Percentiles rank a stretch among this genome's conserved stretches.
phyloP scores from a whole-genome alignment of 768 basidiomycete genomes.

The Mycena indigotica region DNA sequence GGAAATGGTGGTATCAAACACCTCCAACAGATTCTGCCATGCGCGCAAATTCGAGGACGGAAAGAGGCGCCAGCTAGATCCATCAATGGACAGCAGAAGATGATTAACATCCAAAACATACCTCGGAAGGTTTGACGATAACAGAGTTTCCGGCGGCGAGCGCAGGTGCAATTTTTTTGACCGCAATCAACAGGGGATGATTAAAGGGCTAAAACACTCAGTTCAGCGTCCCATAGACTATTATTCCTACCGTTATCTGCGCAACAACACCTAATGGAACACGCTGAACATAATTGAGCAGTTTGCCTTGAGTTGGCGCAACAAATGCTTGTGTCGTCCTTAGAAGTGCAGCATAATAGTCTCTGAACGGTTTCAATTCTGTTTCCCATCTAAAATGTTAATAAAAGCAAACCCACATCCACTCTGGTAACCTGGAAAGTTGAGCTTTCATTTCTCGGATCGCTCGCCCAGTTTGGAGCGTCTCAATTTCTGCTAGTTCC shows the following conservation, averaged over 20 bases:
- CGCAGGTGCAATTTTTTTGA: conserved; percentile 88
- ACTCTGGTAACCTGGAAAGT: conserved; percentile 77
- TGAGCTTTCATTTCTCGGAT: conserved; percentile 85
- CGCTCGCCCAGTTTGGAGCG: conserved; percentile 77
- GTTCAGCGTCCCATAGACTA: conserved; percentile 22
- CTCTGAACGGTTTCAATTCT: conserved; percentile 41
- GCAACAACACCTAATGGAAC: conserved; percentile 87
- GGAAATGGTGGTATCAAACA: conserved; percentile 25
- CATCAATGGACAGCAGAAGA: not conserved
- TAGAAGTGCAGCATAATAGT: conserved; percentile 75
- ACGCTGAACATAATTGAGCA: conserved; percentile 79
- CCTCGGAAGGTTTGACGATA: conserved; percentile 82
- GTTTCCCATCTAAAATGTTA: not conserved
- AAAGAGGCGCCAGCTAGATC: conserved; percentile 70
- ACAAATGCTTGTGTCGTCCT: conserved; percentile 71
- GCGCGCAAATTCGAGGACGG: conserved; percentile 75
- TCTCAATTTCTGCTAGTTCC: conserved; percentile 57
- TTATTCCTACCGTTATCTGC: conserved; percentile 85
- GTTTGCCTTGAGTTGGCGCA: conserved; percentile 76
- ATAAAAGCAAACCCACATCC: conserved; percentile 60
- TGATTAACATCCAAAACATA: conserved; percentile 25
- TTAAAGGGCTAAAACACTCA: conserved; percentile 68
- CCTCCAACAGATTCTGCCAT: conserved; percentile 68
- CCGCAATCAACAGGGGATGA: conserved; percentile 83
- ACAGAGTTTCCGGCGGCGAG: conserved; percentile 85